These are phyloP conservation scores for Aspergillus carbonarius DNA, from an alignment of 2,329 filamentous ascomycete species.

Conservation along the genomic window DNA sequence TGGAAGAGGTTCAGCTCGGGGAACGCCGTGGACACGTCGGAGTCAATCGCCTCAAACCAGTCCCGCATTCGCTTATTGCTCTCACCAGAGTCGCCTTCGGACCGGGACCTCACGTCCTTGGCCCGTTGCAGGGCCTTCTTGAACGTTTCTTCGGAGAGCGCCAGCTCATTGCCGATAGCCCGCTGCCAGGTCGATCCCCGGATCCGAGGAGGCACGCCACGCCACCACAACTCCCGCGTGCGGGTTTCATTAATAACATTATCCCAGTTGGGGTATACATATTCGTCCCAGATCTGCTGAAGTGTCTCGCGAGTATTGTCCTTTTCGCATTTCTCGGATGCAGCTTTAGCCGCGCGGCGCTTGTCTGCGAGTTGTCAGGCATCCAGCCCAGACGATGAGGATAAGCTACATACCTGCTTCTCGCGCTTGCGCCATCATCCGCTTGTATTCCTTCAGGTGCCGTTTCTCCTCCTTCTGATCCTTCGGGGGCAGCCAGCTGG, in stretches of 20 bases:
- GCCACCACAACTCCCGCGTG: slow-evolving; percentile 64
- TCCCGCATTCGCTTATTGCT: slow-evolving; percentile 47
- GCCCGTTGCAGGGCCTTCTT: slow-evolving; percentile 58
- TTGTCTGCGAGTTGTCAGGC: slow-evolving; percentile 43
- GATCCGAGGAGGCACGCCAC: slow-evolving; percentile 57
- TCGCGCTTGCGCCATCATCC: slow-evolving; percentile 63
- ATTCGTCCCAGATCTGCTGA: slow-evolving; percentile 61
- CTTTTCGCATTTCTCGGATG: slow-evolving; percentile 50
- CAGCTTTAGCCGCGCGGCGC: slow-evolving; percentile 49
- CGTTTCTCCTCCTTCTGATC: slow-evolving; percentile 86
- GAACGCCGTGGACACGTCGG: slow-evolving; percentile 56
- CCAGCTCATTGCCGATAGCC: slow-evolving; percentile 62
- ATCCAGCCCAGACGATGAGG: neutral
- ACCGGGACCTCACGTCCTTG: slow-evolving; percentile 47
- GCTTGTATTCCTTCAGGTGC: slow-evolving; percentile 72
- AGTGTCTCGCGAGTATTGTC: slow-evolving; percentile 54
- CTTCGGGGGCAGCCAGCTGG: slow-evolving; percentile 65
- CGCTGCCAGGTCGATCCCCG: slow-evolving; percentile 60
- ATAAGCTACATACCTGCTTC: slow-evolving; percentile 51
- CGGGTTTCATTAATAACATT: slow-evolving; percentile 53
- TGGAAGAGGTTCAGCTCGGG: slow-evolving; percentile 61
- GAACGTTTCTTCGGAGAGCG: slow-evolving; percentile 56
- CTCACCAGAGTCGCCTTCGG: slow-evolving; percentile 44
- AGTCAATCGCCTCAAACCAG: slow-evolving; percentile 55
- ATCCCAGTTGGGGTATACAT: slow-evolving; percentile 61